Evolutionary conservation across 495 filamentous ascomycete genomes (phyloP), one percentile per base, ranked within the genome.

Genomic region (Chaetomidium leptoderma): DNA sequence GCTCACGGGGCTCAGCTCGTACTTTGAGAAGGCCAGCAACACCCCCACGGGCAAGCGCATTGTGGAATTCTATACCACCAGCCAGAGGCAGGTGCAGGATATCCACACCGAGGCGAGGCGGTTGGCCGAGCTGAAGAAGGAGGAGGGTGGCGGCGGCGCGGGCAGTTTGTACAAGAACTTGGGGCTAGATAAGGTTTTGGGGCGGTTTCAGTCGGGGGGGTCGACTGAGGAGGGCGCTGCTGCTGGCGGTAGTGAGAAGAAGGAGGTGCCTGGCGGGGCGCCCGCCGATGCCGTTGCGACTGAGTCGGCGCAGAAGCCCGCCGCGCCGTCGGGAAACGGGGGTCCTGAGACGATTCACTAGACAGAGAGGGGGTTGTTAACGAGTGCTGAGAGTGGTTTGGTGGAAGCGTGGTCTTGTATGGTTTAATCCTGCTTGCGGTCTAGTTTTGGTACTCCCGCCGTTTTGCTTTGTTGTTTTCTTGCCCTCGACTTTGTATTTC

Each of bases 21-120:
- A 97, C 80, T 98, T 95, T 66, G 92, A 97, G 76, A 92, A 93
- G 79, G 92, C 91, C 1, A 76, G 86, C 23, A 84, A 79, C 59
- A 92, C 90, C 3, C 89, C 91, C 9, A 90, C 90, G 2, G 93
- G 93, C 58, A 83, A 89, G 75, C 88, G 85, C 71, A 74, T 98
- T 33, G 86, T 89, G 27, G 76, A 83, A 45, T 97, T 98, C 76
- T 97, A 98, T 72, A 79, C 82, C 9, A 77, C 86, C 56, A 80
- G 86, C 54, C 82, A 85, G 69, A 89, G 90, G 73, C 90, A 95
- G 77, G 88, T 96, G 11, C 78, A 89, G 48, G 93, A 98, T 63
- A 92, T 98, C 53, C 92, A 97, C 70, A 81, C 74, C 49, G 93
- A 98, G 79, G 93, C 93, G 2, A 79, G 83, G 46, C 84, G 92